Evolutionary conservation across 1,139 yeast species (phyloP).

Genomic region (Sugiyamaella paludigena): DNA sequence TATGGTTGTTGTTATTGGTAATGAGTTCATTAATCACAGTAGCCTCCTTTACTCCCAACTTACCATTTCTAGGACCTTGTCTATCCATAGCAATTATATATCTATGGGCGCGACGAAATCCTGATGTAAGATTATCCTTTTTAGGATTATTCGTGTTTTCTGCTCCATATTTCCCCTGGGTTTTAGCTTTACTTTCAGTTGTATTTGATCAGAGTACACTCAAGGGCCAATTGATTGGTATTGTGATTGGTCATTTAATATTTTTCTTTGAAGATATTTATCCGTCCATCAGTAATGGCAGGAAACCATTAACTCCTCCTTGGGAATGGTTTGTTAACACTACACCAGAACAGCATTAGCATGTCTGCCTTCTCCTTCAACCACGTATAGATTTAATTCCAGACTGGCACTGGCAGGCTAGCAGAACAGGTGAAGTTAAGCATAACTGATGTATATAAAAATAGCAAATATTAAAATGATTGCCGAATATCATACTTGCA

Average conservation of each 20-base stretch:
- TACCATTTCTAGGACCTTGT: slow-evolving; percentile 40
- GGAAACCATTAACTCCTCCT: slow-evolving; percentile 37
- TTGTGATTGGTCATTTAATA: slow-evolving; percentile 45
- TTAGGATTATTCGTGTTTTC: slow-evolving; percentile 42
- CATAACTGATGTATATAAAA: not conserved
- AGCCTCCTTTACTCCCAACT: slow-evolving; percentile 34
- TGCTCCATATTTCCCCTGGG: slow-evolving; percentile 47
- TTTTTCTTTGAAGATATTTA: slow-evolving; percentile 45
- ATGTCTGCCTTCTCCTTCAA: too few species aligned
- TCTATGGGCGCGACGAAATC: slow-evolving; percentile 48
- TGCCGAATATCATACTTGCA: not conserved
- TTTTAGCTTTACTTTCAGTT: slow-evolving; percentile 30
- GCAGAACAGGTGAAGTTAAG: not conserved
- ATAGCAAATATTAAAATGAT: slow-evolving; percentile 1
- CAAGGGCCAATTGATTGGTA: slow-evolving; percentile 40
- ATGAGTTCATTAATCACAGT: slow-evolving; percentile 33
- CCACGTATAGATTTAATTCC: not conserved
- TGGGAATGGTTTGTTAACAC: slow-evolving; percentile 33
- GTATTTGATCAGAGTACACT: slow-evolving; percentile 27
- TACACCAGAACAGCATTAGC: slow-evolving; percentile 8
- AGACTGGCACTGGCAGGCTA: not conserved
- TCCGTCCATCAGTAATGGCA: slow-evolving; percentile 41
- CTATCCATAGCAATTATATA: slow-evolving; percentile 43
- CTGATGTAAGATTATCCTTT: slow-evolving; percentile 40
- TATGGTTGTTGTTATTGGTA: slow-evolving; percentile 40